Evolutionary conservation across 495 filamentous ascomycete species (phyloP).

Genomic region (Eremomyces bilateralis): DNA sequence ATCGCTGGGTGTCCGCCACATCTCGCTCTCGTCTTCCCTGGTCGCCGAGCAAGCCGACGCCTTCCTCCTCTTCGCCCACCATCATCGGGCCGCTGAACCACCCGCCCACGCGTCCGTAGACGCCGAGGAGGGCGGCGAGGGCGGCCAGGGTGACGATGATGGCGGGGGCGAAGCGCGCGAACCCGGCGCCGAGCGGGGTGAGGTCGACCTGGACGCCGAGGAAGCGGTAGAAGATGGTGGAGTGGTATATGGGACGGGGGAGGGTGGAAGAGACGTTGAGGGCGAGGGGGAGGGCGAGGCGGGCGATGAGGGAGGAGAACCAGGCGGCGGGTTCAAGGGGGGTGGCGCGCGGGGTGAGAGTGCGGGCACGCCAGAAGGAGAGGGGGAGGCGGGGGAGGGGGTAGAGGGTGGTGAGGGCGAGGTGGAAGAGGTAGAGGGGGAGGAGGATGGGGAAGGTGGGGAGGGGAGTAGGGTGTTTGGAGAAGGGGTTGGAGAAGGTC

Average conservation of each 20-base stretch:
- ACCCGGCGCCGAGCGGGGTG: constrained; percentile 62
- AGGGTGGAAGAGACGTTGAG: constrained; percentile 93
- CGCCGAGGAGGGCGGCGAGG: constrained; percentile 58
- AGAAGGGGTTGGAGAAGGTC: too few relatives aligned
- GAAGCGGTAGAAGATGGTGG: constrained; percentile 70
- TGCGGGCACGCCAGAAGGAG: constrained; percentile 69
- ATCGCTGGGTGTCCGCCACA: constrained; percentile 43
- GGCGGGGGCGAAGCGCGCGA: constrained; percentile 76
- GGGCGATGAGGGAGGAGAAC: constrained; percentile 79
- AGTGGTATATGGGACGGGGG: constrained; percentile 36
- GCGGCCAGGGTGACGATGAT: constrained; percentile 69
- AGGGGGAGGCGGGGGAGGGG: constrained; percentile 40
- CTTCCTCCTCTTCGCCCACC: constrained; percentile 55
- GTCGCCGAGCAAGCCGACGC: constrained; percentile 38
- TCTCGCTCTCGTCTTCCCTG: not conserved
- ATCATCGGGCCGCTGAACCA: constrained; percentile 40
- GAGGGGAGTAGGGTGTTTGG: constrained; percentile 1
- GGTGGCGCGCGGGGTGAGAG: constrained; percentile 73
- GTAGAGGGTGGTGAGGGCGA: constrained; percentile 41
- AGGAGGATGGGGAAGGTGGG: constrained; percentile 54
- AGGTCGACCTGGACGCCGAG: constrained; percentile 67
- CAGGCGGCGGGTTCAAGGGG: constrained; percentile 82
- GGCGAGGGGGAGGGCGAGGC: constrained; percentile 71
- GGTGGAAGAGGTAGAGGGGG: constrained; percentile 58
- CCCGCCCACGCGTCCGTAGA: constrained; percentile 63